phyloP scores from a whole-genome alignment of 2,329 filamentous ascomycete genomes.

The Monascus ruber region DNA sequence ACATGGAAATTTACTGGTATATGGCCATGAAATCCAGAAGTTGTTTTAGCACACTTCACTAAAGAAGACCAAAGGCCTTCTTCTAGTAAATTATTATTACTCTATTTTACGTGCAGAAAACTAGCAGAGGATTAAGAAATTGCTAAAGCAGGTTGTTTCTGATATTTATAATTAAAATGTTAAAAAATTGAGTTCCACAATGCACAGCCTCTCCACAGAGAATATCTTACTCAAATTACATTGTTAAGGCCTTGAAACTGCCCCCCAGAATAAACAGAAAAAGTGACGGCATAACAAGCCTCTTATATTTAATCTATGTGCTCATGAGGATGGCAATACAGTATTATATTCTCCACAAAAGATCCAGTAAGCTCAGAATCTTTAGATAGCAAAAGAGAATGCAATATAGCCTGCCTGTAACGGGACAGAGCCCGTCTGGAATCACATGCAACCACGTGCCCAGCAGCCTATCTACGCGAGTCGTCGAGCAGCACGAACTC shows the following conservation, averaged over 20 bases:
- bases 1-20: no score
- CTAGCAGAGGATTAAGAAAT: no score
- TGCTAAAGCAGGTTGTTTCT: no score
- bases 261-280: constrained; percentile 2
- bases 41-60: no score
- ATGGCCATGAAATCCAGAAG: no score
- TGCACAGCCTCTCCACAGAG: constrained; percentile 2
- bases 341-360: constrained; percentile 2
- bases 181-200: constrained; percentile 2
- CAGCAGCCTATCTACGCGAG: no score
- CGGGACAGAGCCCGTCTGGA: no score
- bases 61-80: no score
- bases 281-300: background rate
- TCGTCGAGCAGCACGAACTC: no score
- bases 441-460: no score
- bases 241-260: background rate
- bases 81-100: no score
- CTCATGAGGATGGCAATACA: background rate
- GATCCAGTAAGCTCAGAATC: constrained; percentile 2
- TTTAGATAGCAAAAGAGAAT: background rate
- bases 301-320: background rate
- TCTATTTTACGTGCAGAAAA: no score
- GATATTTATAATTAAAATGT: constrained; percentile 1
- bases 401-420: background rate
- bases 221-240: constrained; percentile 1